Base-by-base conservation (phyloP, 192 early-diverging fungal genomes). In the Coemansia sp. region DNA sequence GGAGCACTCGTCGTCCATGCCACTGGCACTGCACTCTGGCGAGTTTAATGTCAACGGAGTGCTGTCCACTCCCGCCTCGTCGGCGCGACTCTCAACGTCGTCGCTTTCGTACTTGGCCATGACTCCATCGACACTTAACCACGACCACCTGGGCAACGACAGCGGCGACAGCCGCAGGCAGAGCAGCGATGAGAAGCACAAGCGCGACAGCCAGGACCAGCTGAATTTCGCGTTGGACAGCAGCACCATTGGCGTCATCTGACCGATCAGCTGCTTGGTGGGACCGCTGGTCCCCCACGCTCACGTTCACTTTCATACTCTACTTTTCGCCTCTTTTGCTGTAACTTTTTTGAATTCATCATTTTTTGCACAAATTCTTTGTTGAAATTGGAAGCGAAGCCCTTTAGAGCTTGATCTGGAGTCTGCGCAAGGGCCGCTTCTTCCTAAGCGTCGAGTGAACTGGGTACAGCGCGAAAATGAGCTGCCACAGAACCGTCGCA, bases 381-480 rank as follows among this genome's bases (percentile, higher is more conserved):
- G 8, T 45, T 45, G 20, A 55, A 55, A 33, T 55, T 35, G 25
- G 68, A 57, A 80, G 11, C n/a, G n/a, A 55, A 4, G 4, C 3
- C 14, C 48, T 2, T 75, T 77, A 87, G 3, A 84, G 61, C 60
- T 80, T 83, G 37, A 83, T 16, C 48, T 75, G 64, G 21, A 82
- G 62, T 9, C 86, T 66, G 11, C 76, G 76, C 23, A 85, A 62
- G 26, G 85, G 82, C n/a, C 75, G 81, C 43, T 78, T 78, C 64
- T 77, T 70, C 25, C 79, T 70, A 10, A 79, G 33, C 64, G 65
- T 73, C 25, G 64, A 68, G 35, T 81, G 82, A 4, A 87, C 75
- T 39, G 84, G 77, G 13, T 79, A 81, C 21, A 85, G 61, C 18
- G 84, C 73, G 33, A 85, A 68, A n/a, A 84, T 41, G 13, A 73